Percentiles rank a stretch among this genome's conserved stretches.
phyloP scores from a whole-genome alignment of 352 stramenopile genomes.

The Phytophthora agathidicida region DNA sequence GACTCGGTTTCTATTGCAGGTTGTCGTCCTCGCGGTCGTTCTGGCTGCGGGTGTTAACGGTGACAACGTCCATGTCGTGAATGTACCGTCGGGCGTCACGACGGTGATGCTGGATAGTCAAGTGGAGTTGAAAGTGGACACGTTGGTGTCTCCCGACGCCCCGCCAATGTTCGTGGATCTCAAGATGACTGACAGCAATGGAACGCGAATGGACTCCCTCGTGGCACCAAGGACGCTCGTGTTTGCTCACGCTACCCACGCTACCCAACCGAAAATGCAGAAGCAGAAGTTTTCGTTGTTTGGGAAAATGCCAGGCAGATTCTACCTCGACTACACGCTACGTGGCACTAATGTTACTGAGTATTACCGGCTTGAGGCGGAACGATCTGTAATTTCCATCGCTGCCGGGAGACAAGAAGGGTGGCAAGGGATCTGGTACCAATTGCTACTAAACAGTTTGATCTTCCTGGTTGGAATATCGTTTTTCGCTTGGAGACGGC shows the following conservation, averaged over 20 bases:
- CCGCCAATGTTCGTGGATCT: conserved; percentile 56
- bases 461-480: conserved; percentile 55
- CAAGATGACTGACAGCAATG: conserved; percentile 46
- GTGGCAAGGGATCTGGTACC: conserved; percentile 74
- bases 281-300: conserved; percentile 52
- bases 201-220: conserved; percentile 35
- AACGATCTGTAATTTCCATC: conserved; percentile 63
- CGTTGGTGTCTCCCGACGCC: conserved; percentile 40
- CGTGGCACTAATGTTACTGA: conserved; percentile 33
- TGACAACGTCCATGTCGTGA: conserved; percentile 36
- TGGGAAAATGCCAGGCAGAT: conserved; percentile 44
- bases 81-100: conserved; percentile 62
- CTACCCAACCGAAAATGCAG: conserved; percentile 21
- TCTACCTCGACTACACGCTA: conserved; percentile 66
- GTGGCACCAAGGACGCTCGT: conserved; percentile 44
- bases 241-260: conserved; percentile 40
- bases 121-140: conserved; percentile 51
- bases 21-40: background rate
- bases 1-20: background rate
- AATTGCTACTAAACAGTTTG: conserved; percentile 65
- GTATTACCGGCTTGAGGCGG: conserved; percentile 56
- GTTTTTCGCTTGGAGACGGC: conserved; percentile 70
- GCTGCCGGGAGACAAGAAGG: conserved; percentile 43
- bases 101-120: conserved; percentile 44
- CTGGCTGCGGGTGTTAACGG: background rate